Evolutionary conservation across 495 filamentous ascomycete species (phyloP), one percentile per base, ranked within the genome.

Genomic region (Podospora pseudoanserina): DNA sequence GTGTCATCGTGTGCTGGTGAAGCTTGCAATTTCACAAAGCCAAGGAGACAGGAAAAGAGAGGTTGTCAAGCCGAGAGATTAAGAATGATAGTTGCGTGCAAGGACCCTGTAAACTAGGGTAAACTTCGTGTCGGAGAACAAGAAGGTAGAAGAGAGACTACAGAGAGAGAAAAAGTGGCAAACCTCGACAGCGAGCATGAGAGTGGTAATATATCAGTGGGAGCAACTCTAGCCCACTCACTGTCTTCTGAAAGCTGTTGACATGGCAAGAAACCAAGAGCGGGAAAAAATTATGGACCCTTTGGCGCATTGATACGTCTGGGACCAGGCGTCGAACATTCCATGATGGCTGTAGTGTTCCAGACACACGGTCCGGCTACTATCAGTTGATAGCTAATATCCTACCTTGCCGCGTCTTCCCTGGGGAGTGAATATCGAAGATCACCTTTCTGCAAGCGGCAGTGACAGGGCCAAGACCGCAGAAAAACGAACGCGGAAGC

Each of bases 1-100:
- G 76, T 73, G 76, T 68, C 82, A 84, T 84, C 75, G 80, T 74
- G 79, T 78, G 70, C 39, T 18, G 9, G 15, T 5, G 5, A 39
- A 13, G 15, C 13, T 49, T 49, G 39, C 39, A 49, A 11, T 49
- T 16, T 49, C 39, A 49, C 39, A 49, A 49, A 49, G 39, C 13
- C 39, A 49, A 49, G 39, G 13, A 49, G 6, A 13, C 39, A 16
- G 39, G 39, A 49, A 49, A 49, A 11, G 13, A 49, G 9, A 49
- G 13, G 39, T 5, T 49, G 13, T 16, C 39, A 49, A 49, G 39
- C 6, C 13, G 39, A 49, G 39, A 49, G 2, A 49, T 49, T 49
- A 49, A 16, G 15, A 11, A 49, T 16, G 39, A 16, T 49, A 49
- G 39, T 5, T 6, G 39, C 2, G 39, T 11, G 15, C 39, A 16